phyloP scores from a whole-genome alignment of 306 rosid genomes.

The Quercus glauca region DNA sequence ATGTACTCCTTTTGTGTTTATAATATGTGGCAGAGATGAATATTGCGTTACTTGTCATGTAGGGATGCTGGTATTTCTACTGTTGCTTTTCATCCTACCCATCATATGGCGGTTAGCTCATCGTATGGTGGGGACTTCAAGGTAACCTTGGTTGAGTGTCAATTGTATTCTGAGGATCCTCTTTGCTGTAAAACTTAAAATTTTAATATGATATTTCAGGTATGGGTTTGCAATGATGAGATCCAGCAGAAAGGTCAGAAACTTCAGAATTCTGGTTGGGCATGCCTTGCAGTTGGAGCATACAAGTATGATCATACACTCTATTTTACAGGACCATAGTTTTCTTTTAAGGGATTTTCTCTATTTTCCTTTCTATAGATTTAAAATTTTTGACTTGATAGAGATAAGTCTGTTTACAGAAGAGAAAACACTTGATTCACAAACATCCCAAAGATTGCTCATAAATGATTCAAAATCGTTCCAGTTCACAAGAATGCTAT shows the following conservation, averaged over 20 bases:
- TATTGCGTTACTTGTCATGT: constrained; percentile 15
- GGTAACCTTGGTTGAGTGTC: constrained; percentile 39
- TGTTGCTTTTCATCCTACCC: constrained; percentile 71
- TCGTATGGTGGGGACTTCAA: constrained; percentile 96
- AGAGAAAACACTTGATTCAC: not conserved
- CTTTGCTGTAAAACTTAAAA: constrained; percentile 9
- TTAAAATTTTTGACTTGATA: not conserved
- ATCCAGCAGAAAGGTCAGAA: constrained; percentile 41
- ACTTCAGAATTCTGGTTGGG: constrained; percentile 68
- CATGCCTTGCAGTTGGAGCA: constrained; percentile 91
- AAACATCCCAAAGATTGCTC: not conserved
- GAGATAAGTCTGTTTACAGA: not conserved
- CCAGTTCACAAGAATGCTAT: not conserved
- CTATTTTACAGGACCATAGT: constrained; percentile 4
- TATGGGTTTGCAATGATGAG: constrained; percentile 73
- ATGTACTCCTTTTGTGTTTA: constrained; percentile 4
- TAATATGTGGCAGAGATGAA: constrained; percentile 12
- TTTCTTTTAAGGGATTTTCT: constrained; percentile 1
- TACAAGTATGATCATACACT: constrained; percentile 61
- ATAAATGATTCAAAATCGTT: not conserved
- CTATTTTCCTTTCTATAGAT: not conserved
- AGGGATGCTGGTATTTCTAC: constrained; percentile 87
- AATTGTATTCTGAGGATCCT: not conserved
- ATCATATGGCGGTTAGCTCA: constrained; percentile 72
- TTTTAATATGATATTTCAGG: constrained; percentile 45